phyloP scores from a whole-genome alignment of 306 rosid species.

The Amphicarpaea edgeworthii region DNA sequence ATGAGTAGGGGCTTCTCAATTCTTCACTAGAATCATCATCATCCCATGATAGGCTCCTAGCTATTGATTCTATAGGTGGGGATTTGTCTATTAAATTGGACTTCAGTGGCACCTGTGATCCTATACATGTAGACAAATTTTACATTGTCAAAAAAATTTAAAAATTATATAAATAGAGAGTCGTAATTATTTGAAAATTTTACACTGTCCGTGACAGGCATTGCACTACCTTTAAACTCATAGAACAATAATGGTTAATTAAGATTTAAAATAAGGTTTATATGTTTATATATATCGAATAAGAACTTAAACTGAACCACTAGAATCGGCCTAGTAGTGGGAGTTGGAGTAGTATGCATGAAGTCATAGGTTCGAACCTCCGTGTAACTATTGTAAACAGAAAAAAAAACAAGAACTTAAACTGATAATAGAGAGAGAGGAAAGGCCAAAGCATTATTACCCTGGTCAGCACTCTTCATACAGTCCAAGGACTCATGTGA shows the following conservation, averaged over 20 bases:
- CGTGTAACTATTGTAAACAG: too few species aligned
- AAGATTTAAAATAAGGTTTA: not conserved
- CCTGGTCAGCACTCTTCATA: slow-evolving; percentile 55
- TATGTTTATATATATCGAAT: not conserved
- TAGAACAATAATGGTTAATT: too few species aligned
- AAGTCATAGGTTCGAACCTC: too few species aligned
- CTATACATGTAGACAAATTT: slow-evolving; percentile 52
- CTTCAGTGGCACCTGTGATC: slow-evolving; percentile 51
- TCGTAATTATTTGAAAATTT: too few species aligned
- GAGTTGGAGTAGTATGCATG: too few species aligned
- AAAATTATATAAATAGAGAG: too few species aligned
- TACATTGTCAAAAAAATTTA: too few species aligned
- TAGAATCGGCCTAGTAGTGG: too few species aligned
- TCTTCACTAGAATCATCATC: slow-evolving; percentile 64
- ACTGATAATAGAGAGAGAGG: slow-evolving; percentile 18
- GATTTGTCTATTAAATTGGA: slow-evolving; percentile 95
- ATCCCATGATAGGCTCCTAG: slow-evolving; percentile 85
- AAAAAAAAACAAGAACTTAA: not conserved
- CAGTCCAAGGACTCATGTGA: slow-evolving; percentile 50
- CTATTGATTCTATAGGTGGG: slow-evolving; percentile 91
- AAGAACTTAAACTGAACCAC: not conserved
- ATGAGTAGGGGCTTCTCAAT: slow-evolving; percentile 54
- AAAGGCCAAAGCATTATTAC: slow-evolving; percentile 55
- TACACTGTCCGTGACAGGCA: too few species aligned
- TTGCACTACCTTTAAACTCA: too few species aligned